Conservation (phyloP, 2,329 filamentous ascomycete species). For the Aschersonia sp. region DNA sequence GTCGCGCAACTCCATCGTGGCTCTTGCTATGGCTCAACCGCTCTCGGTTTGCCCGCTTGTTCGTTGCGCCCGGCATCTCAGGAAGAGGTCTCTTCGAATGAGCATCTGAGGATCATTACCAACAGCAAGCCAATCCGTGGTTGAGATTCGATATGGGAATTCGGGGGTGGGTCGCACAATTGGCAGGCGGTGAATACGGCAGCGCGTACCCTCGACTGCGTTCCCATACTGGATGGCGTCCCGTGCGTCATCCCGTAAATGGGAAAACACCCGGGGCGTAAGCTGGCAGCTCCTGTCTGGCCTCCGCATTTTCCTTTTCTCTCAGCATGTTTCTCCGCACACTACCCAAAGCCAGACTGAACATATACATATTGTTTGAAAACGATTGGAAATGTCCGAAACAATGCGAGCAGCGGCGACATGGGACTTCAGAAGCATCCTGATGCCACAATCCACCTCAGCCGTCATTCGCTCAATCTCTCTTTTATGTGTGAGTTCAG, state of each 20-base stretch:
- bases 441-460: slow-evolving; percentile 15
- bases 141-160: neutral
- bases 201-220: no score
- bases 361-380: neutral
- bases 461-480: slow-evolving; percentile 21
- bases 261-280: neutral
- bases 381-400: slow-evolving; percentile 11
- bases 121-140: no score
- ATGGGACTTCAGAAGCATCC: slow-evolving; percentile 11
- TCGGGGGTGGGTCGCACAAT: neutral
- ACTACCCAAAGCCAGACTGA: no score
- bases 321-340: no score
- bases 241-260: neutral
- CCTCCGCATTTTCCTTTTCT: neutral
- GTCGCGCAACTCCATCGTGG: slow-evolving; percentile 37
- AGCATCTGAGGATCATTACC: no score
- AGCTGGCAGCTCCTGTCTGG: neutral
- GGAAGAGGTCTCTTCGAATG: neutral
- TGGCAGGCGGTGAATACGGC: slow-evolving; percentile 5
- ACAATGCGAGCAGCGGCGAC: slow-evolving; percentile 7
- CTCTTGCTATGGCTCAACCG: slow-evolving; percentile 44
- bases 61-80: slow-evolving; percentile 17
- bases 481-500: slow-evolving; percentile 19
- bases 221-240: neutral
- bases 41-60: slow-evolving; percentile 51